phyloP scores from a whole-genome alignment of 2,329 filamentous ascomycete species.

The Diaporthe velutina region DNA sequence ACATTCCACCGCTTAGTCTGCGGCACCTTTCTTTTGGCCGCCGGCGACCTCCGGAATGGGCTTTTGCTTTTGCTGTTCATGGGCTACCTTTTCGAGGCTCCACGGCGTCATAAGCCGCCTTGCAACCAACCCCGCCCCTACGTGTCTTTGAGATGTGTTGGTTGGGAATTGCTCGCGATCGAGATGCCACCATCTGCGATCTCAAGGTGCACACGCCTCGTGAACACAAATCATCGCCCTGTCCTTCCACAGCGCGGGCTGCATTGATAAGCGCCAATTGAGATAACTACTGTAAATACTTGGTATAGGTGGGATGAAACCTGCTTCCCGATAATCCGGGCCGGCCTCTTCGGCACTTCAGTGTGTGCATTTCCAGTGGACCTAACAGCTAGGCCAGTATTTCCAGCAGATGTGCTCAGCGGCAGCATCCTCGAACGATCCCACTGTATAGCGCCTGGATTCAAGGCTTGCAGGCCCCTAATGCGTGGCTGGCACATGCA shows the following conservation, averaged over 20 bases:
- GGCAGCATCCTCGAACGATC: neutral
- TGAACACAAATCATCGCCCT: neutral
- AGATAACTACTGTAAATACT: neutral
- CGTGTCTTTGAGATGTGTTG: neutral
- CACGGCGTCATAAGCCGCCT: neutral
- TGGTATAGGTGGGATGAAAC: no score
- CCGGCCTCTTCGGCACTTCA: neutral
- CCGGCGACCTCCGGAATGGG: constrained; percentile 7
- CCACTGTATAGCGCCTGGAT: neutral
- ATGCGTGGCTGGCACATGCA: constrained; percentile 26
- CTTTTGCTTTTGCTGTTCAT: neutral
- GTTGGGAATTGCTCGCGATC: neutral
- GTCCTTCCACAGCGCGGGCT: neutral
- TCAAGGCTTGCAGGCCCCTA: constrained; percentile 8
- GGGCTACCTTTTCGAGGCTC: neutral
- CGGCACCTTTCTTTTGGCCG: constrained; percentile 4
- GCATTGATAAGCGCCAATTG: neutral
- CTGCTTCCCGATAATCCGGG: constrained; percentile 1
- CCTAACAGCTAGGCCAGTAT: neutral
- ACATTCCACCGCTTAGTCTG: constrained; percentile 13
- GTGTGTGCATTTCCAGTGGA: neutral
- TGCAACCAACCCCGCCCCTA: neutral
- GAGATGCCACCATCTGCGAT: constrained; percentile 5
- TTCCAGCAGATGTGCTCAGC: neutral
- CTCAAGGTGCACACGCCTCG: neutral